phyloP scores from a whole-genome alignment of 2,329 filamentous ascomycete genomes.

The Talaromyces albobiverticillius region DNA sequence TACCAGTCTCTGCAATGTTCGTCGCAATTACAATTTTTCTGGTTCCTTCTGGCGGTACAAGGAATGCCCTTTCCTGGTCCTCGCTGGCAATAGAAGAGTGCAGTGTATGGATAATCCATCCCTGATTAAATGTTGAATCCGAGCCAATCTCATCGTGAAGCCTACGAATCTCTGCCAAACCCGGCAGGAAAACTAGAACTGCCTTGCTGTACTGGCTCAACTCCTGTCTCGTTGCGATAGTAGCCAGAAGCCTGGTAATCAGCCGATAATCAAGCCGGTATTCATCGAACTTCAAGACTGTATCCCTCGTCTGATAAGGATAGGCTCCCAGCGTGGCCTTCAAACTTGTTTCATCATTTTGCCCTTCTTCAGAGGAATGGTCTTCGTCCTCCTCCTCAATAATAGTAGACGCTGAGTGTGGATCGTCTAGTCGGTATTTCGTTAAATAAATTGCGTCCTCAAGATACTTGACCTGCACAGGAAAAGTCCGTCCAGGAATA shows the following conservation, averaged over 20 bases:
- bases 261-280: slow-evolving; percentile 89
- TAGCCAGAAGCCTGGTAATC: slow-evolving; percentile 72
- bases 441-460: slow-evolving; percentile 92
- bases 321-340: slow-evolving; percentile 69
- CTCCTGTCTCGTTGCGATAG: slow-evolving; percentile 67
- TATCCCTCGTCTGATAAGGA: slow-evolving; percentile 70
- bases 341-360: slow-evolving; percentile 52
- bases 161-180: slow-evolving; percentile 86
- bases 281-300: slow-evolving; percentile 77
- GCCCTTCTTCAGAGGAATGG: slow-evolving; percentile 46
- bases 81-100: slow-evolving; percentile 95
- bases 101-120: slow-evolving; percentile 84
- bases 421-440: slow-evolving; percentile 68
- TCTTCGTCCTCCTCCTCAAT: slow-evolving; percentile 47
- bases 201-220: slow-evolving; percentile 78
- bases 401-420: slow-evolving; percentile 36
- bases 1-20: slow-evolving; percentile 97
- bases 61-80: slow-evolving; percentile 91
- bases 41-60: slow-evolving; percentile 74
- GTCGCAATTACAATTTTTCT: slow-evolving; percentile 95
- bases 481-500: slow-evolving; percentile 90
- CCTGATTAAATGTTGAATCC: slow-evolving; percentile 68
- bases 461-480: slow-evolving; percentile 80
- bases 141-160: slow-evolving; percentile 81
- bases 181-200: slow-evolving; percentile 90